Evolutionary conservation across 2,329 filamentous ascomycete genomes (phyloP).

Genomic region (Colletotrichum tanaceti): DNA sequence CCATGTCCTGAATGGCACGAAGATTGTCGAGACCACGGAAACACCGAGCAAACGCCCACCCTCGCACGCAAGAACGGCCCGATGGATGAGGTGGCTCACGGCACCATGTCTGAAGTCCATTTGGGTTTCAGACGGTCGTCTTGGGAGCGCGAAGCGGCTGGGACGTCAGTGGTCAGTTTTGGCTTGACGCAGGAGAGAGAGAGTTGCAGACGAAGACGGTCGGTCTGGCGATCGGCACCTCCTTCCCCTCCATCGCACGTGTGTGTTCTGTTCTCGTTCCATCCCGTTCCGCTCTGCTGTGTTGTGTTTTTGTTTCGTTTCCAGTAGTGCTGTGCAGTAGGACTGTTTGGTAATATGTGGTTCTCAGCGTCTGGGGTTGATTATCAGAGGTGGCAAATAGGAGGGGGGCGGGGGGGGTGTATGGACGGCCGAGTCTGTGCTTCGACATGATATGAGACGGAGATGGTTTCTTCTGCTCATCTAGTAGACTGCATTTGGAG

Average conservation of each 20-base stretch:
- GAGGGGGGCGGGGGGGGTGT: too few species aligned
- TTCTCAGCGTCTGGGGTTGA: neutral
- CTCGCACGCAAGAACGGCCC: conserved; percentile 25
- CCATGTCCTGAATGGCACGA: too few species aligned
- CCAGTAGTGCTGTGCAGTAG: too few species aligned
- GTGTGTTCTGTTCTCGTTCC: too few species aligned
- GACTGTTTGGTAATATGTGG: neutral
- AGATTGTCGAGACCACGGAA: neutral
- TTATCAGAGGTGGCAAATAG: neutral
- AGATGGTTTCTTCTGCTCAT: neutral
- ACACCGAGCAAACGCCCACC: conserved; percentile 8
- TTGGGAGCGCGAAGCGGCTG: neutral
- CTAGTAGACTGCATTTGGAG: neutral
- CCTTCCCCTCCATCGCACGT: too few species aligned
- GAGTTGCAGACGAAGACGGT: too few species aligned
- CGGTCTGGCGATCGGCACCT: too few species aligned
- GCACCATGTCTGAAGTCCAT: neutral
- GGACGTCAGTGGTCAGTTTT: too few species aligned
- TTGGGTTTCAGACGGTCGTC: conserved; percentile 15
- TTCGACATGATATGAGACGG: neutral
- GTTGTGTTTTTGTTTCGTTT: conserved; percentile 16
- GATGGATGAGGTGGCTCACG: neutral
- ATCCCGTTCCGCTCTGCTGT: conserved; percentile 2
- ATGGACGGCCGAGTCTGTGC: neutral
- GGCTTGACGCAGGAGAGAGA: too few species aligned